Conservation (phyloP, 2,329 filamentous ascomycete species). For the Diaporthe sp. region DNA sequence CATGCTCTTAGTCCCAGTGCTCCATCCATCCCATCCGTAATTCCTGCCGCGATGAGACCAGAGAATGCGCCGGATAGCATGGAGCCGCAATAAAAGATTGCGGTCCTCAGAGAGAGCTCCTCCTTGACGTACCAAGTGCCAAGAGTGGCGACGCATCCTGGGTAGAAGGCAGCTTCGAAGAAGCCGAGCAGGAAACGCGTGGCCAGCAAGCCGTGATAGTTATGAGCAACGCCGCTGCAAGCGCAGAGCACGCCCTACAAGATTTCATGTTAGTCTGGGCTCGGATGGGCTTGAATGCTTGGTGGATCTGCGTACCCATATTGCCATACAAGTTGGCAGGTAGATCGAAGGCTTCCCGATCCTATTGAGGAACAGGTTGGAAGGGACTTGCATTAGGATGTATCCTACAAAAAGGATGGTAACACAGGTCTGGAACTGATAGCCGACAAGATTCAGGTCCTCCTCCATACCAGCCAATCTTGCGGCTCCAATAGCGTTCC, state of each 20-base stretch:
- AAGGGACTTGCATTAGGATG: constrained; percentile 61
- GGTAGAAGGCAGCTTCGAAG: constrained; percentile 56
- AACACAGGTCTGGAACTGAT: constrained; percentile 26
- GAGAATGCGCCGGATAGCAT: constrained; percentile 79
- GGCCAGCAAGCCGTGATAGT: constrained; percentile 57
- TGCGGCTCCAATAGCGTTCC: constrained; percentile 10
- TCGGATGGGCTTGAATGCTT: not conserved
- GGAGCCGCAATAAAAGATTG: constrained; percentile 61
- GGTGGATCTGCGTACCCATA: constrained; percentile 52
- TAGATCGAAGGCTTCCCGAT: constrained; percentile 49
- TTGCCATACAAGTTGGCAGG: constrained; percentile 52
- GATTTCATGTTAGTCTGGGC: not conserved
- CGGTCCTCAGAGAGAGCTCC: not conserved
- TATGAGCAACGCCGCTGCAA: constrained; percentile 56
- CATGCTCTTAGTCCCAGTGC: constrained; percentile 53
- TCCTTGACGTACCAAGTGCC: not conserved
- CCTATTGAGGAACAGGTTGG: constrained; percentile 60
- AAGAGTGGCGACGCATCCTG: constrained; percentile 43
- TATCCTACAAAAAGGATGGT: constrained; percentile 50
- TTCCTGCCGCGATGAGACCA: constrained; percentile 73
- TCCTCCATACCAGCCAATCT: constrained; percentile 13
- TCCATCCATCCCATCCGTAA: constrained; percentile 69
- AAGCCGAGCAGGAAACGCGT: constrained; percentile 59
- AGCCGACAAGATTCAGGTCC: constrained; percentile 12
- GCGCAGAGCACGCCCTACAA: not conserved